Evolutionary conservation across 2,329 filamentous ascomycete genomes (phyloP).

Genomic region (Aspergillus jensenii): DNA sequence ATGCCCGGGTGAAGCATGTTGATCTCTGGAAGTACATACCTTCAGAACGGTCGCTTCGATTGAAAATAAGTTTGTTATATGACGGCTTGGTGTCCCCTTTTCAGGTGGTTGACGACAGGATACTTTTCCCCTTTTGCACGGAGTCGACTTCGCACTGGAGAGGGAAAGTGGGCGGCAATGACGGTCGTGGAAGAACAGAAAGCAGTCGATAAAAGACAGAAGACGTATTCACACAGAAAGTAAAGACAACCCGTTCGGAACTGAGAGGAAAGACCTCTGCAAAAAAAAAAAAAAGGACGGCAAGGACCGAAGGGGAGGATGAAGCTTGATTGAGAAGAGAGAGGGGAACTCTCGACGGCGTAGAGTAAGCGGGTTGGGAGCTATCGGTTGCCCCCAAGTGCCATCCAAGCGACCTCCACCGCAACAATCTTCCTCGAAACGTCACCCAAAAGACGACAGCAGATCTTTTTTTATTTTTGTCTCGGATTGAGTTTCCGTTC

Average conservation of each 20-base stretch:
- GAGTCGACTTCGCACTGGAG: slow-evolving; percentile 13
- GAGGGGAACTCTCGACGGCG: slow-evolving; percentile 19
- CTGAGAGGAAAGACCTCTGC: slow-evolving; percentile 10
- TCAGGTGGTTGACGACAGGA: not conserved
- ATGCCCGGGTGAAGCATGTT: not conserved
- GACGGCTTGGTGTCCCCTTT: slow-evolving; percentile 13
- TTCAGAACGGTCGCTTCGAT: slow-evolving; percentile 15
- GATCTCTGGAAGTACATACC: slow-evolving; percentile 8
- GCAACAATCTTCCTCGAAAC: slow-evolving; percentile 10
- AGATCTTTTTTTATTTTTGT: slow-evolving; percentile 1
- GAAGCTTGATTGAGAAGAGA: slow-evolving; percentile 19
- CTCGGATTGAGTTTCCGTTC: not conserved
- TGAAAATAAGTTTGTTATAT: slow-evolving; percentile 13
- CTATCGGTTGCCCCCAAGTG: slow-evolving; percentile 22
- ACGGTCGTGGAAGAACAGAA: slow-evolving; percentile 9
- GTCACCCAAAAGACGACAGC: slow-evolving; percentile 1
- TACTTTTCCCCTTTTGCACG: slow-evolving; percentile 16
- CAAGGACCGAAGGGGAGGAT: slow-evolving; percentile 20
- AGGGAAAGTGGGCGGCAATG: slow-evolving; percentile 13
- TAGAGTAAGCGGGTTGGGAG: slow-evolving; percentile 23
- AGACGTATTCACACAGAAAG: slow-evolving; percentile 17
- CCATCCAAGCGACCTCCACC: slow-evolving; percentile 20
- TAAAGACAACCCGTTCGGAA: slow-evolving; percentile 8
- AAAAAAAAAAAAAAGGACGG: slow-evolving; percentile 7
- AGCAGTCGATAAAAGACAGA: slow-evolving; percentile 8